Evolutionary conservation across 2,329 filamentous ascomycete species (phyloP), one percentile per base, ranked within the genome.

Genomic region (Monascus ruber): DNA sequence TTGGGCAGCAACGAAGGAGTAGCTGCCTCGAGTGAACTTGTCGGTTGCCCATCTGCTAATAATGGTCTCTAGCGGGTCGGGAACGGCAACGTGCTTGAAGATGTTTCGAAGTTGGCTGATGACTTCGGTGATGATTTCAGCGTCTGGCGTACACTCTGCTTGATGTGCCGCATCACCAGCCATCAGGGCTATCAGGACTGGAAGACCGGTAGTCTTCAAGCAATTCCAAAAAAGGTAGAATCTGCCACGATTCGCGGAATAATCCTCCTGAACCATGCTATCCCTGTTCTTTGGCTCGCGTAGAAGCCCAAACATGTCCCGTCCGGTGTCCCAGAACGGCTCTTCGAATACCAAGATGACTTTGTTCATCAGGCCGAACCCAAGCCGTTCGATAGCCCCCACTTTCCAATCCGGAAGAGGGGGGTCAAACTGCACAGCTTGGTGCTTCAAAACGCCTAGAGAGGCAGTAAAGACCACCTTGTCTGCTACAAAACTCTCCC

Each of bases 201-300:
- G 91, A 29, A 94, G 70, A 1, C 93, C 93, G 34, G 84, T 87
- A 3, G 85, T 94, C 50, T 86, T 85, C 43, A 87, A 82, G 39
- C 87, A 86, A 53, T 98, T 96, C 76, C 94, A 96, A 76, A 94
- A 96, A 51, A 98, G 77, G 54, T 96, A 98, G 64, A 94, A 94
- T 24, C 88, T 81, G n/a, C 89, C 89, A 38, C 89, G 78, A 44
- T 79, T 80, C 3, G 74, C 69, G 4, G 79, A 71, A 54, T 96
- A 96, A 47, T 94, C 84, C 37, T 76, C 74, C 53, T 93, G 86
- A 34, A 79, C 71, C 39, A 88, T 72, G 54, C 86, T 94, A 41
- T 79, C 73, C 3, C 73, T 69, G 43, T 77, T 75, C 24, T 73
- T 68, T 3, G 88, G 79, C 48, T 85, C 79, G 41, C 88, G 81